A percentile compares a stretch with the other conserved stretches of the same genome.
These are phyloP conservation scores for Hydrangea macrophylla DNA, from an alignment of 148 eudicot species.

Conservation along the genomic window DNA sequence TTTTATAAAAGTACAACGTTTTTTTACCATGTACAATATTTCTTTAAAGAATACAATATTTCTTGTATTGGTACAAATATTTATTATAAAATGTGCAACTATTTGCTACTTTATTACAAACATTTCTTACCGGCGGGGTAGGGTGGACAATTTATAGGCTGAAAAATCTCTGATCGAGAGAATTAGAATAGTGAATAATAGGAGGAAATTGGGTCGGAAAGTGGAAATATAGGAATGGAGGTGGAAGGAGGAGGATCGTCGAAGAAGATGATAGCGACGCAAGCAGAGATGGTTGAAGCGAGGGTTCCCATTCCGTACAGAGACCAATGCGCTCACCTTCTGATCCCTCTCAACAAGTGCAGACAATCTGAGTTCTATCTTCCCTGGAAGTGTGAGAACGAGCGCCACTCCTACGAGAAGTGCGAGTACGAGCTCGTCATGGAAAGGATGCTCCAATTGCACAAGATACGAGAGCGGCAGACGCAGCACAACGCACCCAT, in stretches of 20 bases:
- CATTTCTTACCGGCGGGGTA: no score
- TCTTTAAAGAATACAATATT: no score
- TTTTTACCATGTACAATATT: no score
- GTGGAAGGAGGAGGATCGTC: slow-evolving; percentile 77
- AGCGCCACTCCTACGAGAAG: slow-evolving; percentile 90
- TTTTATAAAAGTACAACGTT: no score
- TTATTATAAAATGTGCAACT: no score
- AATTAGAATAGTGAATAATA: no score
- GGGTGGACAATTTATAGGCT: no score
- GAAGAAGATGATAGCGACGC: slow-evolving; percentile 96
- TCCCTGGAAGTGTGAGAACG: slow-evolving; percentile 89
- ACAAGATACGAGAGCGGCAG: slow-evolving; percentile 58
- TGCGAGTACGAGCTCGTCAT: slow-evolving; percentile 97
- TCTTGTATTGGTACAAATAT: no score
- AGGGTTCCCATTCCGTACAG: slow-evolving; percentile 74
- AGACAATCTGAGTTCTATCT: slow-evolving; percentile 76
- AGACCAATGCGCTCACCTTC: slow-evolving; percentile 91
- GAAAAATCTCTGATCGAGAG: no score
- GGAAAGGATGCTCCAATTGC: slow-evolving; percentile 95
- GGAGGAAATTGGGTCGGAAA: no score
- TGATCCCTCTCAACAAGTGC: slow-evolving; percentile 97
- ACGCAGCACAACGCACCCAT: slow-evolving; percentile 36
- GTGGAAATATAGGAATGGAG: no score
- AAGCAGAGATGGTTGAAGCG: slow-evolving; percentile 74
- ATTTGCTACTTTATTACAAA: no score